Evolutionary conservation across 1,284 basidiomycete genomes (phyloP).

Genomic region (Naganishia sp.): DNA sequence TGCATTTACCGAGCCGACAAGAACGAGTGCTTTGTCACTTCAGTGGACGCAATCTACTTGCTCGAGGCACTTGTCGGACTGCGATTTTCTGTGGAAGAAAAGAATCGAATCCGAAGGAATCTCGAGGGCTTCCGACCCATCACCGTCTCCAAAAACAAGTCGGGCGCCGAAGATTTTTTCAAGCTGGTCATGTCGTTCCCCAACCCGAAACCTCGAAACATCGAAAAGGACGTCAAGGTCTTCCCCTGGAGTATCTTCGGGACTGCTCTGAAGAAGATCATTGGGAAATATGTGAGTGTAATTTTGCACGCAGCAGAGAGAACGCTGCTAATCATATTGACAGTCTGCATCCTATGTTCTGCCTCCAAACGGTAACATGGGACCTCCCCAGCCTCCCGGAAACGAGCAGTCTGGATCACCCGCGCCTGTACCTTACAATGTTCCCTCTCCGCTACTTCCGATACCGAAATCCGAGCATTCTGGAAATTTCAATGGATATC

Average conservation of each 20-base stretch:
- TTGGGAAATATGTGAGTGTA: slow-evolving; percentile 84
- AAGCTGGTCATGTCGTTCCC: slow-evolving; percentile 94
- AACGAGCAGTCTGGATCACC: slow-evolving; percentile 24
- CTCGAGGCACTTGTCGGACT: slow-evolving; percentile 83
- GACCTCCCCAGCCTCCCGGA: slow-evolving; percentile 26
- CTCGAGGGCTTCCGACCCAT: slow-evolving; percentile 87
- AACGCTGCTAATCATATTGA: neutral
- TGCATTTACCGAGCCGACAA: slow-evolving; percentile 85
- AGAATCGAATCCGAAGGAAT: slow-evolving; percentile 92
- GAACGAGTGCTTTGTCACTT: slow-evolving; percentile 82
- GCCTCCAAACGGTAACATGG: slow-evolving; percentile 35
- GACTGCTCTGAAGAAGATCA: slow-evolving; percentile 84
- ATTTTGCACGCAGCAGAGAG: neutral
- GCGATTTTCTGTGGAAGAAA: slow-evolving; percentile 89
- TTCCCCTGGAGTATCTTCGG: slow-evolving; percentile 86
- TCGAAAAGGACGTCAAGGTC: slow-evolving; percentile 97
- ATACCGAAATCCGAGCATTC: slow-evolving; percentile 16
- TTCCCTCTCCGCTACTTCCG: slow-evolving; percentile 33
- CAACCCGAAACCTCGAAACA: slow-evolving; percentile 89
- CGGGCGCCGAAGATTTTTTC: slow-evolving; percentile 81
- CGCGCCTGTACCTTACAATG: slow-evolving; percentile 26
- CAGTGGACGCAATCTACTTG: slow-evolving; percentile 91
- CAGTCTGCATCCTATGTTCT: slow-evolving; percentile 34
- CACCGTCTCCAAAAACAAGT: slow-evolving; percentile 84
- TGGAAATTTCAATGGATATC: slow-evolving; percentile 14